phyloP scores from a whole-genome alignment of 805 yeast genomes.

The Candida nemodendra region DNA sequence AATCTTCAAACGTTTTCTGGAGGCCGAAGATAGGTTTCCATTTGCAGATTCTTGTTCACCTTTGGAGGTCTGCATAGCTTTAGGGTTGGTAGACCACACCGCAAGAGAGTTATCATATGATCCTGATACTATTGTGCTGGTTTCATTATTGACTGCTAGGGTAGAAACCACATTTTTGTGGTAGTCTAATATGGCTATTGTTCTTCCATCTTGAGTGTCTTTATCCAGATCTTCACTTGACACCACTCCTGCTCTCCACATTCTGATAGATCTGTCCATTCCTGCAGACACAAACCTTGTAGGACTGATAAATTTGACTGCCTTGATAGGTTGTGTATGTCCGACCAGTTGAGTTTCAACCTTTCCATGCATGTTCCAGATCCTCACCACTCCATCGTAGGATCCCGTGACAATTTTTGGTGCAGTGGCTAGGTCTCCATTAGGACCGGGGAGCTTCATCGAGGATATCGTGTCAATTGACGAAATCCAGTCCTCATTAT shows the following conservation, averaged over 20 bases:
- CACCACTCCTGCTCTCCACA: conserved; percentile 71
- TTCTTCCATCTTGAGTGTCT: conserved; percentile 54
- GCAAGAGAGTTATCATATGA: conserved; percentile 79
- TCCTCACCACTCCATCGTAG: conserved; percentile 91
- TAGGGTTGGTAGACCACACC: conserved; percentile 84
- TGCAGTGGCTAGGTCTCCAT: conserved; percentile 34
- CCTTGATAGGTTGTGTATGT: conserved; percentile 82
- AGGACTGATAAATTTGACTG: conserved; percentile 75
- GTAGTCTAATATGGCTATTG: conserved; percentile 83
- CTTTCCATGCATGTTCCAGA: conserved; percentile 80
- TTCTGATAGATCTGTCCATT: conserved; percentile 81
- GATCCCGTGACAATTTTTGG: conserved; percentile 80
- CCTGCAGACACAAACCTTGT: conserved; percentile 82
- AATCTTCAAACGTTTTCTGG: conserved; percentile 84
- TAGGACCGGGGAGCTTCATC: conserved; percentile 29
- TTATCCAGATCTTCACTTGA: conserved; percentile 45
- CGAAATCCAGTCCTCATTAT: conserved; percentile 95
- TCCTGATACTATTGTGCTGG: conserved; percentile 74
- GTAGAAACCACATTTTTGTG: conserved; percentile 86
- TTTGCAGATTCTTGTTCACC: conserved; percentile 41
- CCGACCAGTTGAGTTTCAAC: conserved; percentile 81
- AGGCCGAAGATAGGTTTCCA: conserved; percentile 61
- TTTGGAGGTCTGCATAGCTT: conserved; percentile 71
- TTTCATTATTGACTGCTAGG: conserved; percentile 53
- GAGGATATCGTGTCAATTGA: conserved; percentile 52